Percentiles rank a stretch among this genome's conserved stretches.
Conservation (phyloP, 2,329 filamentous ascomycete species). For the Blastomyces percursus region DNA sequence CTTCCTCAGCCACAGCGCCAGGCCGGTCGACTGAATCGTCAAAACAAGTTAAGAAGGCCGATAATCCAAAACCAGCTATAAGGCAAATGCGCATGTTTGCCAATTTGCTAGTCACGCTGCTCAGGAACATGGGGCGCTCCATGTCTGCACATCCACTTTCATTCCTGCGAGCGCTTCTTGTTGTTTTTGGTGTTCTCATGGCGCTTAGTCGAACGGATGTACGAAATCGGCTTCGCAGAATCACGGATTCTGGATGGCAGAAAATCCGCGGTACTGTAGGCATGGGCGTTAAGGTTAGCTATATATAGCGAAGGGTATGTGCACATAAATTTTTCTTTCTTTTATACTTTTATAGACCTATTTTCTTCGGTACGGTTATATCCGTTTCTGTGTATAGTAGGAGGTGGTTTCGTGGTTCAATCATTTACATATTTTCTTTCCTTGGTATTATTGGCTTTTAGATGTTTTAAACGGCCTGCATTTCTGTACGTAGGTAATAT, state of each 20-base stretch:
- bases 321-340: background rate
- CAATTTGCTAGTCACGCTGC: conserved; percentile 38
- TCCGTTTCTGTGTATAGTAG: background rate
- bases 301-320: conserved; percentile 51
- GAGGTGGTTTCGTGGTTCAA: background rate
- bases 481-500: background rate
- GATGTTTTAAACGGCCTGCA: background rate
- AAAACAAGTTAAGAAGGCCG: conserved; percentile 30
- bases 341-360: background rate
- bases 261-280: conserved; percentile 77
- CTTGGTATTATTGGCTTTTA: background rate
- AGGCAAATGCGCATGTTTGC: conserved; percentile 36
- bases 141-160: conserved; percentile 46
- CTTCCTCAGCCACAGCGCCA: conserved; percentile 22
- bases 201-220: conserved; percentile 65
- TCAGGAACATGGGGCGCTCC: conserved; percentile 41
- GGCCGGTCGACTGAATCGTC: conserved; percentile 18
- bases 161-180: conserved; percentile 56
- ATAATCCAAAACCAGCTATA: conserved; percentile 23
- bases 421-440: background rate
- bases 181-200: conserved; percentile 65
- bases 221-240: conserved; percentile 59
- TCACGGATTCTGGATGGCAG: conserved; percentile 61
- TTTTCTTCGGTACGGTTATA: background rate
- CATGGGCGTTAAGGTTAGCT: conserved; percentile 96